Evolutionary conservation across 1,284 basidiomycete species (phyloP), one percentile per base, ranked within the genome.

Genomic region (Hortiboletus rubellus): DNA sequence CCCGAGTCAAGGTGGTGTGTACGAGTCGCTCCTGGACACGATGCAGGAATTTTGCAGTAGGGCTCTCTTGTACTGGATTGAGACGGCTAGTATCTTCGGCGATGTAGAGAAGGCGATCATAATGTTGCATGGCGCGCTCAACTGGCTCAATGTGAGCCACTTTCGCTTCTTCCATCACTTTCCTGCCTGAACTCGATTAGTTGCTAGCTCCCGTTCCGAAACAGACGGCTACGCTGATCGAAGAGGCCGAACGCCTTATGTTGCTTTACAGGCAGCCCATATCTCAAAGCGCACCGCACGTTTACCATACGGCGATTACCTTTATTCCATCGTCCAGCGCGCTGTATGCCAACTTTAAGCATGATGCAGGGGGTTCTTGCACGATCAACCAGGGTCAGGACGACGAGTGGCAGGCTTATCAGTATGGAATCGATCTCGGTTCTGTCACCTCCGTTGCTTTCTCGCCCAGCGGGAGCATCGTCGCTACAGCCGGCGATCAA

Each of bases 41-140:
- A 61, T 60, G 59, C 54, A 58, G 11, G 55, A 53, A 7, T 58
- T 50, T 37, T 55, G 45, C 34, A 54, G 17, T 7, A 54, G 43
- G 18, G 10, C 15, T 12, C 45, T 66, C n/a, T 37, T 64, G 36
- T 64, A 53, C 46, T 62, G 60, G 60, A 60, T 65, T 8, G 64
- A 64, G 49, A 38, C 37, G 17, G 41, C 46, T 24, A 64, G 64
- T 41, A 18, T 65, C 18, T 50, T 66, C 9, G 50, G 50, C 3
- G 59, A 62, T 4, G 22, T 62, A 5, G 64, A 66, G 11, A 63
- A 42, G 8, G 61, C 54, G 10, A 45, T 65, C 17, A 22, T 57
- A 0, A 47, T 52, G 49, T 45, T 65, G 34, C 55, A 51, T 14
- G 43, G 49, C 11, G 56, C 34, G 7, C 22, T 52, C 18, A 54